Base-by-base conservation (phyloP, 768 basidiomycete genomes). In the Hypholoma fasciculare region DNA sequence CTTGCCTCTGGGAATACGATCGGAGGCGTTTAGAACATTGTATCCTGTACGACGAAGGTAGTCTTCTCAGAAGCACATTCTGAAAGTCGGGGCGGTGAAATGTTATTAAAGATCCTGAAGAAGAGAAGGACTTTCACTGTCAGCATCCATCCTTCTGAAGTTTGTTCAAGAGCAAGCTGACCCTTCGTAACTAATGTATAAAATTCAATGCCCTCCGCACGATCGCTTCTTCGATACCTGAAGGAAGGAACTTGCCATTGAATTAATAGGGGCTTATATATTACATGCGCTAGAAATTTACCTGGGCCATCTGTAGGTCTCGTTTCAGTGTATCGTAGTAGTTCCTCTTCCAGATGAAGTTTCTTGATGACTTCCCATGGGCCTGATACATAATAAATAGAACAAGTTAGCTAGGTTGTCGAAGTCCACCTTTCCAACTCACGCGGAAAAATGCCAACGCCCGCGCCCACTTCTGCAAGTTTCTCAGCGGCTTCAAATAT, bases 31-130 rank as follows among this genome's bases (percentile, higher is more conserved):
- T 90, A 13, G 76, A 77, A 53, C 80, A 83, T 56, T 81, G 73
- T 5, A 79, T 75, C 49, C 71, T 75, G 64, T 77, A 82, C 3
- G 76, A 72, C 14, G 76, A 64, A 1, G 81, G 74, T 27, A 89
- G 69, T 56, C 75, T 74, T 42, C 73, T 69, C 8, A 90, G 75
- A 54, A 91, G 76, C 1, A 78, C 80, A 19, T 73, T 69, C 56
- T 89, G 87, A 63, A 90, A 88, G 62, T 89, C 86, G 20, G 87
- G 78, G 14, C 89, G 83, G 69, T 89, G 88, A 60, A 90, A 76
- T 57, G 71, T 69, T 60, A 84, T 73, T 59, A 84, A 54, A 56
- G 71, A 70, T n/a, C 84, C 84, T 86, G 65, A 40, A 47, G 26
- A 7, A 23, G 20, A 17, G 7, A 36, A 30, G 19, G 34, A n/a